These are phyloP conservation scores for Tricholoma furcatifolium DNA, from an alignment of 768 basidiomycete genomes.

Conservation along the genomic window DNA sequence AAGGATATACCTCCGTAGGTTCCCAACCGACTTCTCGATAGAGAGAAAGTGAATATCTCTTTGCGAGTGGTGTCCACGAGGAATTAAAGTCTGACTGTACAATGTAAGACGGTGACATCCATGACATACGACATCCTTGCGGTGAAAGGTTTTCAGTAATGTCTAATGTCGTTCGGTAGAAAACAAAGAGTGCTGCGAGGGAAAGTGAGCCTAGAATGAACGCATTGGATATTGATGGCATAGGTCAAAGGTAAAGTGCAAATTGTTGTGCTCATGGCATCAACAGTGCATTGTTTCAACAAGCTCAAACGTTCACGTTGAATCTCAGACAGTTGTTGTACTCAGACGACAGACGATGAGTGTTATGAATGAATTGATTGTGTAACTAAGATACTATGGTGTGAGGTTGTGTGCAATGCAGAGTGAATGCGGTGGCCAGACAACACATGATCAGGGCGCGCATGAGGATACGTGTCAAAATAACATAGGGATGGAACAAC, in stretches of 20 bases:
- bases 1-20: constrained; percentile 46
- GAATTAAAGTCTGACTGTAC: constrained; percentile 65
- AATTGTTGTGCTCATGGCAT: too few species aligned
- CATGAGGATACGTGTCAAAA: constrained; percentile 14
- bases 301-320: too few species aligned
- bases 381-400: constrained; percentile 16
- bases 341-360: neutral
- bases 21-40: constrained; percentile 93
- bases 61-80: constrained; percentile 69
- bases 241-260: constrained; percentile 10
- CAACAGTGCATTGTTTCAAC: too few species aligned
- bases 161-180: constrained; percentile 44
- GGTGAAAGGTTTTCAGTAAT: constrained; percentile 61
- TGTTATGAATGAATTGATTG: constrained; percentile 14
- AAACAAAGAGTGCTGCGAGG: constrained; percentile 31
- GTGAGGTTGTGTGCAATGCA: constrained; percentile 20
- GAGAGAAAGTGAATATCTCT: constrained; percentile 81
- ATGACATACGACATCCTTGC: constrained; percentile 95
- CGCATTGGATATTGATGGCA: constrained; percentile 23
- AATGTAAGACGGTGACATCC: constrained; percentile 91
- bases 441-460: constrained; percentile 17
- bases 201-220: constrained; percentile 36
- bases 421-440: constrained; percentile 12
- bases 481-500: constrained; percentile 20
- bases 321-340: neutral